Evolutionary conservation across 192 early-diverging fungal species (phyloP).

Genomic region (Mortierella alpina): DNA sequence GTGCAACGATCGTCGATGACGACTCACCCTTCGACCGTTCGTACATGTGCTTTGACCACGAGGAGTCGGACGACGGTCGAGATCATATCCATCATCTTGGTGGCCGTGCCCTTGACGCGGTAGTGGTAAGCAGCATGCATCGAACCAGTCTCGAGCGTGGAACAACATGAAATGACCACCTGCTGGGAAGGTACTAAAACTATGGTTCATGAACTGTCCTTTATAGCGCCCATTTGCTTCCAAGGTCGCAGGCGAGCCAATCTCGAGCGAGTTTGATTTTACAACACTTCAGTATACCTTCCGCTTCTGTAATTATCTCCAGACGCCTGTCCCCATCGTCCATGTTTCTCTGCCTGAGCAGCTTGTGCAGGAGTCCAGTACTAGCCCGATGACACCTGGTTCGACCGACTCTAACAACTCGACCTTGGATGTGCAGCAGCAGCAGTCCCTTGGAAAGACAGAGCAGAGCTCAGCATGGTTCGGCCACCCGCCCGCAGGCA

Average conservation of each 20-base stretch:
- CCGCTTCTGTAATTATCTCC: constrained; percentile 60
- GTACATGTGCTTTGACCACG: constrained; percentile 40
- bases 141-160: neutral
- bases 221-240: constrained; percentile 81
- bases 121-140: constrained; percentile 57
- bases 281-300: constrained; percentile 70
- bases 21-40: constrained; percentile 47
- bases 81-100: constrained; percentile 40
- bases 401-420: neutral
- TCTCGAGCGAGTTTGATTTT: constrained; percentile 70
- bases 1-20: constrained; percentile 9
- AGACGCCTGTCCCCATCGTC: constrained; percentile 37
- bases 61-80: constrained; percentile 33
- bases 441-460: neutral
- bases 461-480: constrained; percentile 8
- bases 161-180: neutral
- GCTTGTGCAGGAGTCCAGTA: neutral
- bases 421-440: neutral
- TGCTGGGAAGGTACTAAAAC: neutral
- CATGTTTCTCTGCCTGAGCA: constrained; percentile 39
- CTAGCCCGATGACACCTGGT: neutral
- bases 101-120: constrained; percentile 49
- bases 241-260: constrained; percentile 78
- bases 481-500: constrained; percentile 33
- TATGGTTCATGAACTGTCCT: neutral